Evolutionary conservation across 495 filamentous ascomycete species (phyloP), one percentile per base, ranked within the genome.

Genomic region (Daldinia grandis): DNA sequence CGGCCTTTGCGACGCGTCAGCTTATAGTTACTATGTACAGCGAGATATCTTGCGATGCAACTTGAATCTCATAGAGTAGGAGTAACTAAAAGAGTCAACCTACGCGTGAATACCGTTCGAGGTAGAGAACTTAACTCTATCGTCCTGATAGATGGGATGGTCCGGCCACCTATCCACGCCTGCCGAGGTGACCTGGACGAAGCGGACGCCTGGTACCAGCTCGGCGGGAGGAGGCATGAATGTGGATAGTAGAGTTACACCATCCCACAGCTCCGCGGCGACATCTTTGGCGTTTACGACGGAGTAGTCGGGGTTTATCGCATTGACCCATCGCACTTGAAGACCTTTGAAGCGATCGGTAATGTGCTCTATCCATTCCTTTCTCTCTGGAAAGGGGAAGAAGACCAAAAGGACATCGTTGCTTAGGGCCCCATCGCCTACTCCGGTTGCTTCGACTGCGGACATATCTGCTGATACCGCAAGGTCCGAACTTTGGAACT

Each of bases 91-190:
- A 35, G 63, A 10, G 15, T 4, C 10, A 28, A 65, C 70, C 42
- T 33, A 73, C 70, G 70, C 64, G 10, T 73, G 70, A 55, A 65
- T 47, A 0, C 70, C 70, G 27, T 80, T 81, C 1, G 78, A 60
- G 9, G 76, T 80, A 47, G 75, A 76, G 30, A 81, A 78, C 2
- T 67, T 64, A 7, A 76, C 62, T 1, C 72, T 66, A 12, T 69
- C 65, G 24, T 79, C 63, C 49, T 74, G 42, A 40, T 81, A 81
- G 25, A 64, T 57, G 4, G 70, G 47, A 30, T 78, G 76, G 1
- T 24, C 57, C 17, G 69, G 50, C 79, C 79, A 81, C 33, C 38
- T 28, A 64, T 81, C 78, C 28, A 75, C 74, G 1, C 78, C 78
- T 6, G 79, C 77, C 0, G 71, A 76, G 2, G 64, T 58, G 24